Evolutionary conservation across 2,329 filamentous ascomycete genomes (phyloP), one percentile per base, ranked within the genome.

Genomic region (Sporothrix dimorphospora): DNA sequence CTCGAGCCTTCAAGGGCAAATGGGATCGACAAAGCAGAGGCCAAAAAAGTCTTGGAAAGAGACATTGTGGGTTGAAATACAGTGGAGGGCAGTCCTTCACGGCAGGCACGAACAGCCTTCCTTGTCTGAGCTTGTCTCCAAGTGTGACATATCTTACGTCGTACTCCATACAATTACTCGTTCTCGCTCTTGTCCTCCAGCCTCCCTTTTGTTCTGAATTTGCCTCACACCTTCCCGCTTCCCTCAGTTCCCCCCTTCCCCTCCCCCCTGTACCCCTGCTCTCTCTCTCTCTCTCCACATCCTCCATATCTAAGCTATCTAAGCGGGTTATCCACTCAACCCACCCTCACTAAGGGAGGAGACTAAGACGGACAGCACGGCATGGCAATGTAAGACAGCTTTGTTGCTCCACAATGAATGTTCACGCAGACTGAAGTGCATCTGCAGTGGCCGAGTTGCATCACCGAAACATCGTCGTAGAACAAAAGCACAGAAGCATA

Each of bases 251-350:
- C n/a, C n/a, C n/a, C n/a, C n/a, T n/a, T n/a, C 21, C n/a, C 38
- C 16, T 30, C 24, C 21, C 34, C 40, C 61, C 24, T 49, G 40
- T 49, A 49, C 12, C 63, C 61, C 24, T 66, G 42, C 59, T 30
- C 24, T 5, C 16, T 34, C 59, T 30, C 24, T 5, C 16, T 34
- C 42, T 66, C 63, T 66, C 63, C 63, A 66, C 63, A 34, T 34
- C 63, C 42, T 7, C 42, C 40, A 34, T 66, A 66, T 66, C 42
- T 66, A 66, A 42, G 63, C 63, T 66, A 66, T 49, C 63, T 49
- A 49, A 49, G 63, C 45, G 63, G n/a, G 38, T 27, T 27, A 16
- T 63, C 59, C 59, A 63, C 34, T 38, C 9, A 61, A 5, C n/a
- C 24, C 24, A 38, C 61, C 40, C 40, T 27, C 42, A 12, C 24